A percentile compares a stretch with the other conserved stretches of the same genome.
These are phyloP conservation scores for Fusarium clavum DNA, from an alignment of 2,329 filamentous ascomycete species.

Conservation along the genomic window DNA sequence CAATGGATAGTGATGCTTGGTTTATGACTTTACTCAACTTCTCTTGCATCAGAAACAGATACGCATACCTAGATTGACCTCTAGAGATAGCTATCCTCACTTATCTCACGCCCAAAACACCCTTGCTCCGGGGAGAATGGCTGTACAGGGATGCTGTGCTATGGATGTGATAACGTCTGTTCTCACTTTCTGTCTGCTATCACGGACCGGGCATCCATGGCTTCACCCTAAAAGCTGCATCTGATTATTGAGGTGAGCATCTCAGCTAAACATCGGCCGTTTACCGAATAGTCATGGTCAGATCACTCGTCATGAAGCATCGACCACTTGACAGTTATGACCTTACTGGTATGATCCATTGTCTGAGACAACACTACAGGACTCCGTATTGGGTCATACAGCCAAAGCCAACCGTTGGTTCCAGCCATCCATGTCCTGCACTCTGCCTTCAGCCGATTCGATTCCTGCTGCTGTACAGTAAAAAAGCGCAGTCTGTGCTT, in stretches of 20 bases:
- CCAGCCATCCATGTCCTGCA: constrained; percentile 10
- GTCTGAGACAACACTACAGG: constrained; percentile 31
- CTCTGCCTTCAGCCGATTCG: constrained; percentile 14
- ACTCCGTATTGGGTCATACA: not conserved
- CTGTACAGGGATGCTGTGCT: constrained; percentile 34
- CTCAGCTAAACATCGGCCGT: constrained; percentile 31
- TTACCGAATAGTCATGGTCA: constrained; percentile 16
- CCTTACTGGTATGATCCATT: constrained; percentile 31
- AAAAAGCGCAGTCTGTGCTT: constrained; percentile 22
- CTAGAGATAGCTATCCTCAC: not conserved
- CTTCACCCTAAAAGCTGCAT: constrained; percentile 11
- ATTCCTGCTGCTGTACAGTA: not conserved
- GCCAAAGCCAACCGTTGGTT: constrained; percentile 2
- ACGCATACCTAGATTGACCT: not conserved
- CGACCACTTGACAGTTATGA: constrained; percentile 37
- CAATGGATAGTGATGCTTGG: not conserved
- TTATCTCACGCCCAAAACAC: constrained; percentile 11
- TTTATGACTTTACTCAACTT: not conserved
- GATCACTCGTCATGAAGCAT: constrained; percentile 13
- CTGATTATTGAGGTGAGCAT: constrained; percentile 32
- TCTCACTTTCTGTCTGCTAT: constrained; percentile 8
- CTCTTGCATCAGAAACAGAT: too few species aligned
- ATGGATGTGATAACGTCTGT: constrained; percentile 34
- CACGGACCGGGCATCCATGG: constrained; percentile 34
- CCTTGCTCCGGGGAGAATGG: constrained; percentile 21